These are phyloP conservation scores for Westerdykella sp. DNA, from an alignment of 2,329 filamentous ascomycete species.

Conservation along the genomic window DNA sequence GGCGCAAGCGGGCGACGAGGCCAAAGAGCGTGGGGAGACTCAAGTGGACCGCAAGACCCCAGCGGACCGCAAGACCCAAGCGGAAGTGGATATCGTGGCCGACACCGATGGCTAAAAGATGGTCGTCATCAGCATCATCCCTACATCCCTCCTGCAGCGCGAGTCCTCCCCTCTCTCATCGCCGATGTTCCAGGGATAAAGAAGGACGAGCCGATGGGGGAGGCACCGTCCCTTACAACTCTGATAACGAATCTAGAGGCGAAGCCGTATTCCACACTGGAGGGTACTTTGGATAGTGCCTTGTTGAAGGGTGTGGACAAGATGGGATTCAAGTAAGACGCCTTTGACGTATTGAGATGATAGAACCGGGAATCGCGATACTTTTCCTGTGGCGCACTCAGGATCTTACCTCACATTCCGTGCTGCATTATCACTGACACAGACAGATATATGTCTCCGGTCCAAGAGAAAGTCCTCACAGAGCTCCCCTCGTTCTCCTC, in stretches of 20 bases:
- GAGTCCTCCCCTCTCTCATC: background rate
- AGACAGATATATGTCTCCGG: conserved; percentile 45
- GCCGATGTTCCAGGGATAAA: background rate
- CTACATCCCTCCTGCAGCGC: too few relatives aligned
- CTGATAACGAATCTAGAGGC: conserved; percentile 3
- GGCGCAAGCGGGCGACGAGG: too few relatives aligned
- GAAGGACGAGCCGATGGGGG: too few relatives aligned
- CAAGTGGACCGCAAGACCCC: too few relatives aligned
- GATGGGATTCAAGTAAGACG: conserved; percentile 35
- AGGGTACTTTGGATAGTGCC: conserved; percentile 18
- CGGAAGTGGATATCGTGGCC: too few relatives aligned
- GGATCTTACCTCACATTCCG: too few relatives aligned
- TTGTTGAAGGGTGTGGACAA: conserved; percentile 29
- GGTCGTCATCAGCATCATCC: too few relatives aligned
- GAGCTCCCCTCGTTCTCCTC: conserved; percentile 45
- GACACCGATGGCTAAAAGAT: too few relatives aligned
- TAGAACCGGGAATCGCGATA: background rate
- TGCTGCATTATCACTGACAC: background rate
- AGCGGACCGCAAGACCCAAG: too few relatives aligned
- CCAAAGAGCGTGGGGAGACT: too few relatives aligned
- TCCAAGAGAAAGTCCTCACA: conserved; percentile 49
- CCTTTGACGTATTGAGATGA: background rate
- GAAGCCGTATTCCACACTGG: conserved; percentile 25
- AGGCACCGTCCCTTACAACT: too few relatives aligned
- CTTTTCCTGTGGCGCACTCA: background rate